Percentiles rank a stretch among this genome's conserved stretches.
These are phyloP conservation scores for Xerophyta viscosa DNA, from an alignment of 106 monocot genomes.

Conservation along the genomic window DNA sequence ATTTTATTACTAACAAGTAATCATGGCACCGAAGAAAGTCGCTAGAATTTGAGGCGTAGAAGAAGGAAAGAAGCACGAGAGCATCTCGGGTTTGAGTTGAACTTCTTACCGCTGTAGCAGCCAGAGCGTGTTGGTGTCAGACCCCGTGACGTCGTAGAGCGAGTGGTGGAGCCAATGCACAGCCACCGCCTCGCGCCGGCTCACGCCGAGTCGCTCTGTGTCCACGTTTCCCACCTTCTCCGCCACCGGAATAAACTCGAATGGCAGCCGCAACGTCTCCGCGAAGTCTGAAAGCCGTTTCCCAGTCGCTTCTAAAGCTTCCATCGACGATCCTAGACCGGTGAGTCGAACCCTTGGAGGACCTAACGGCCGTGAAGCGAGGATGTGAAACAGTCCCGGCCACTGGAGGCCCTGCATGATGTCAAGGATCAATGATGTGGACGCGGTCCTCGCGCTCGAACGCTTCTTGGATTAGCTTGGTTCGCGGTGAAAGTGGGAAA, in stretches of 20 bases:
- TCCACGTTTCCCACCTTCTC: conserved; percentile 85
- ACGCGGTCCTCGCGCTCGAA: conserved; percentile 77
- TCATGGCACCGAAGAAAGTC: no score
- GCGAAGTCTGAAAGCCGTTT: conserved; percentile 85
- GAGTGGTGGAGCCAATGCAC: conserved; percentile 96
- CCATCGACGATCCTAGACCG: conserved; percentile 70
- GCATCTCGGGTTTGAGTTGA: no score
- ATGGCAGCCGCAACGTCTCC: conserved; percentile 69
- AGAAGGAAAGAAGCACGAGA: no score
- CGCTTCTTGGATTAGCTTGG: conserved; percentile 87
- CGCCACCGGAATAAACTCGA: conserved; percentile 73
- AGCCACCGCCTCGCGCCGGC: conserved; percentile 72
- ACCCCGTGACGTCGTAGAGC: conserved; percentile 90
- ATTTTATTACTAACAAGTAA: no score
- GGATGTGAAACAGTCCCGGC: conserved; percentile 90
- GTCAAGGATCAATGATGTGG: conserved; percentile 87
- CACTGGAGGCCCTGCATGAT: no score
- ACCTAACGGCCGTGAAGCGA: conserved; percentile 77
- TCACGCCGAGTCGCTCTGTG: conserved; percentile 53
- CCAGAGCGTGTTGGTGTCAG: conserved; percentile 85
- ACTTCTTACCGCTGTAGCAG: conserved; percentile 77
- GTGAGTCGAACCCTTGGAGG: conserved; percentile 73
- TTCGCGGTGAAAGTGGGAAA: conserved; percentile 94
- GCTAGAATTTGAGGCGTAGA: no score
- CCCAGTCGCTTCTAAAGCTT: conserved; percentile 77